Percentiles rank a stretch among this genome's conserved stretches.
phyloP scores from a whole-genome alignment of 2,329 filamentous ascomycete genomes.

The Orbilia ellipsospora region DNA sequence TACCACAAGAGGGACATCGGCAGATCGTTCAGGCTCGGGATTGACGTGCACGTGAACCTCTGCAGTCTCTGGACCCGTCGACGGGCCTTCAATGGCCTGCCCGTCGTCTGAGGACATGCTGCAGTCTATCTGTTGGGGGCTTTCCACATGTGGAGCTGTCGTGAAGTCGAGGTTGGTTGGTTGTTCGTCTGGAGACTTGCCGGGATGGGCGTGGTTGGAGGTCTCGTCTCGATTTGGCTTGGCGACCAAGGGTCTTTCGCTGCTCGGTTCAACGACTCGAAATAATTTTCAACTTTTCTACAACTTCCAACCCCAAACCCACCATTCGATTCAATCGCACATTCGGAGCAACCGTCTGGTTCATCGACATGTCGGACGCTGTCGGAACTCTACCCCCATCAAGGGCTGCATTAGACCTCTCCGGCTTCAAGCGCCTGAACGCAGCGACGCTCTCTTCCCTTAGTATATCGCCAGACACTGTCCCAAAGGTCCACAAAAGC shows the following conservation, averaged over 20 bases:
- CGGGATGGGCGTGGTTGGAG: not conserved
- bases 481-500: slow-evolving; percentile 41
- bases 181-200: not conserved
- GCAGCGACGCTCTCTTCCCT: slow-evolving; percentile 30
- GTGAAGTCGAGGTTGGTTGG: not conserved
- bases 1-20: slow-evolving; percentile 30
- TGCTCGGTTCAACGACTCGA: too few species aligned
- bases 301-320: not conserved
- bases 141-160: slow-evolving; percentile 34
- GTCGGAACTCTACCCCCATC: not conserved
- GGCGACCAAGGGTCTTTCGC: not conserved
- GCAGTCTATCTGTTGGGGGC: slow-evolving; percentile 28
- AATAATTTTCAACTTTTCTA: not conserved
- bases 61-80: slow-evolving; percentile 2
- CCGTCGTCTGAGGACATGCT: slow-evolving; percentile 44
- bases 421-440: slow-evolving; percentile 40
- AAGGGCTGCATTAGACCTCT: slow-evolving; percentile 25
- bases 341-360: not conserved
- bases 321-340: not conserved
- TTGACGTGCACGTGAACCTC: slow-evolving; percentile 13
- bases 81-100: slow-evolving; percentile 20
- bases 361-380: slow-evolving; percentile 18
- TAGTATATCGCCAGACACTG: slow-evolving; percentile 20
- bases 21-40: slow-evolving; percentile 21
- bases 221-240: slow-evolving; percentile 1